Conservation (phyloP, 306 rosid genomes). For the Cucurbita moschata region DNA sequence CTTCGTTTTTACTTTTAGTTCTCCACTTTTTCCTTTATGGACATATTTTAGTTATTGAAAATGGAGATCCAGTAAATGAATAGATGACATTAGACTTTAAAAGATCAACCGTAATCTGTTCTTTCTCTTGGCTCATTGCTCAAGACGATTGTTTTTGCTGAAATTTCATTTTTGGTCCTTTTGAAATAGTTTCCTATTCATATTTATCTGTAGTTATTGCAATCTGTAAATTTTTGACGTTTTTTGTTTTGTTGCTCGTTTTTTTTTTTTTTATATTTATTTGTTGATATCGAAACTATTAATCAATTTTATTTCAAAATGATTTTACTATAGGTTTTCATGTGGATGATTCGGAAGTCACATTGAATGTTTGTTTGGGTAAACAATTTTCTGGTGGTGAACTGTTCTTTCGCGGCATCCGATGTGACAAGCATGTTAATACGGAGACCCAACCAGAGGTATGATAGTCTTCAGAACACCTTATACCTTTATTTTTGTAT, state of each 20-base stretch:
- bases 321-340: conserved; percentile 69
- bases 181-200: background rate
- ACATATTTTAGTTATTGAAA: background rate
- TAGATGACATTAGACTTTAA: background rate
- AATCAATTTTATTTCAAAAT: background rate
- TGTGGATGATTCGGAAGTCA: conserved; percentile 89
- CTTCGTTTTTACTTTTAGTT: background rate
- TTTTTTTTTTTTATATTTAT: background rate
- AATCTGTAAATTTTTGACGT: background rate
- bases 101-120: background rate
- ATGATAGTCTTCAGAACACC: conserved; percentile 8
- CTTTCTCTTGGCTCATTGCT: background rate
- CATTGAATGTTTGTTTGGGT: conserved; percentile 86
- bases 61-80: background rate
- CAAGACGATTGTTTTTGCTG: background rate
- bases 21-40: background rate
- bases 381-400: conserved; percentile 75
- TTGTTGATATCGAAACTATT: background rate
- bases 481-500: background rate
- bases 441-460: conserved; percentile 56
- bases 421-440: conserved; percentile 83
- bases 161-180: background rate
- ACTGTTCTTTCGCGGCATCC: conserved; percentile 77
- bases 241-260: background rate
- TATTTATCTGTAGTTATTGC: background rate